Conservation (phyloP, 768 basidiomycete species). For the Dacryopinax spathularia region DNA sequence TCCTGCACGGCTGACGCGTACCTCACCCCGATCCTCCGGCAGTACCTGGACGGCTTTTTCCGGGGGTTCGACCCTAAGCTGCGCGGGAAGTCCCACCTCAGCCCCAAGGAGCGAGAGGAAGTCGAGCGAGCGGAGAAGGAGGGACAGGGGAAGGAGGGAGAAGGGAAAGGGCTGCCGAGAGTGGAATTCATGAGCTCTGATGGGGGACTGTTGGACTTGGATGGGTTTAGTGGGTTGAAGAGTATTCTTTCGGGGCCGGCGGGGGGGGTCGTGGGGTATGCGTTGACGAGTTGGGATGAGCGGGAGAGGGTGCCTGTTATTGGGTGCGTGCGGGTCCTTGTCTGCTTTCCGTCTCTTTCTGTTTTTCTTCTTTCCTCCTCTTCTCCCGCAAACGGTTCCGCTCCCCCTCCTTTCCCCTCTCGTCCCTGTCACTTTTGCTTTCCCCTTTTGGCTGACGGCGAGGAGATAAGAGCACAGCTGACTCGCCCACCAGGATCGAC, state of each 20-base stretch:
- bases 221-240: slow-evolving; percentile 84
- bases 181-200: slow-evolving; percentile 97
- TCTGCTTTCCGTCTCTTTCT: background rate
- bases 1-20: slow-evolving; percentile 93
- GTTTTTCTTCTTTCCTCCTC: background rate
- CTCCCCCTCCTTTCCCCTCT: background rate
- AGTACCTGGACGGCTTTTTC: slow-evolving; percentile 87
- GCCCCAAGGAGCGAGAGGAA: slow-evolving; percentile 4
- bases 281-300: slow-evolving; percentile 74
- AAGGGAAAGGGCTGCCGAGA: slow-evolving; percentile 23
- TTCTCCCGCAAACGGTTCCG: background rate
- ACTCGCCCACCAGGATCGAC: slow-evolving; percentile 66
- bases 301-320: slow-evolving; percentile 60
- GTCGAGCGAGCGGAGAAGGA: slow-evolving; percentile 21
- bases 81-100: slow-evolving; percentile 15
- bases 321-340: slow-evolving; percentile 40
- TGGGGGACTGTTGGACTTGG: slow-evolving; percentile 64
- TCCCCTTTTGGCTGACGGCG: background rate
- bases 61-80: slow-evolving; percentile 68
- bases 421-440: background rate
- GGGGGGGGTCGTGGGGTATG: slow-evolving; percentile 91
- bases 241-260: slow-evolving; percentile 88
- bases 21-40: slow-evolving; percentile 71
- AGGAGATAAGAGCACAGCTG: too few relatives aligned
- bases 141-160: slow-evolving; percentile 34